Percentiles rank a stretch among this genome's conserved stretches.
phyloP scores from a whole-genome alignment of 495 filamentous ascomycete species.

The Aspergillus biplanus region DNA sequence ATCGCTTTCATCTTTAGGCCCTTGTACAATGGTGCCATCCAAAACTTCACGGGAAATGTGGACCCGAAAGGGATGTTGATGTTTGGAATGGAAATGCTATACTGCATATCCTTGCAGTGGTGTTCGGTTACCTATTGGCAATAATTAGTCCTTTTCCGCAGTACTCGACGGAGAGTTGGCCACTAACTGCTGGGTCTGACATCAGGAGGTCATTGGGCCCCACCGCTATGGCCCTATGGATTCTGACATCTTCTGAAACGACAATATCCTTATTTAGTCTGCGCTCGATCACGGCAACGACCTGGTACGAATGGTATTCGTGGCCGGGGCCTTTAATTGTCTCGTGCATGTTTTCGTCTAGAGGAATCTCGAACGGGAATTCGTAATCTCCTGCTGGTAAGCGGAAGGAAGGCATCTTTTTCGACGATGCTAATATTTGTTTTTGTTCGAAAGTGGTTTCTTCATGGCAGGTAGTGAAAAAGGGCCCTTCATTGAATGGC shows the following conservation, averaged over 20 bases:
- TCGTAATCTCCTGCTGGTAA: slow-evolving; percentile 30
- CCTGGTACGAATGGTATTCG: slow-evolving; percentile 29
- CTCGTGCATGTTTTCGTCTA: slow-evolving; percentile 19
- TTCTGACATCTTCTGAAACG: slow-evolving; percentile 21
- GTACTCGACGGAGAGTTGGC: background rate
- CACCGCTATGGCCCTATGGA: slow-evolving; percentile 1
- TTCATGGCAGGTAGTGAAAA: slow-evolving; percentile 18
- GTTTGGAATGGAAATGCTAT: slow-evolving; percentile 15
- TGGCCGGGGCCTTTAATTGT: slow-evolving; percentile 25
- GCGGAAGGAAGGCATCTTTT: slow-evolving; percentile 25
- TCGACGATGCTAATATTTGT: slow-evolving; percentile 25
- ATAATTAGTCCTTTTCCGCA: background rate
- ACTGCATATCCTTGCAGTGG: slow-evolving; percentile 7
- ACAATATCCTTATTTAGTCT: slow-evolving; percentile 19
- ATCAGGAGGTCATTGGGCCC: background rate
- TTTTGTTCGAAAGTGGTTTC: slow-evolving; percentile 19
- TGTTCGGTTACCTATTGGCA: background rate
- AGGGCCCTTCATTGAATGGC: slow-evolving; percentile 9
- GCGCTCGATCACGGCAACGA: slow-evolving; percentile 26
- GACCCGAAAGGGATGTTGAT: slow-evolving; percentile 21
- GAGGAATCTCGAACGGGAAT: slow-evolving; percentile 31
- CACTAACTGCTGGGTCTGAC: slow-evolving; percentile 6
- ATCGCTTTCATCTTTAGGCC: slow-evolving; percentile 11
- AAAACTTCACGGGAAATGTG: slow-evolving; percentile 18
- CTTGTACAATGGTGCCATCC: slow-evolving; percentile 19